Base-by-base conservation (phyloP, 768 basidiomycete species). In the Suillus hirtellus region DNA sequence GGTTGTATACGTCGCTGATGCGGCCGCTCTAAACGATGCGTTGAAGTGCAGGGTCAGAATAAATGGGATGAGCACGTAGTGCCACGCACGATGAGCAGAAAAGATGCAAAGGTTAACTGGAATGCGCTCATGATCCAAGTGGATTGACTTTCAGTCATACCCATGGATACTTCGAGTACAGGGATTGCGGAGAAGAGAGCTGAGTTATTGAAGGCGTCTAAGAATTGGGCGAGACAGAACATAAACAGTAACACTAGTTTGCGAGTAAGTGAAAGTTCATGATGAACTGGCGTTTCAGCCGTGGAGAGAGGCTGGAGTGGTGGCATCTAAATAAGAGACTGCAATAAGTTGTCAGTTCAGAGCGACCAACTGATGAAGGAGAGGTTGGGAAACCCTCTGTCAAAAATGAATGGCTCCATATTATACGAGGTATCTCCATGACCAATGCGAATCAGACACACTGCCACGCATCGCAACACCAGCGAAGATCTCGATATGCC, bases 51-150 rank as follows among this genome's bases (percentile, higher is more conserved):
- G 4, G 17, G 10, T 11, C 10, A 53, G 17, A 53, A 34, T 19
- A 5, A 35, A 24, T 60, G 15, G 62, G 14, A 62, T 64, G 65
- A 60, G 69, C 60, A 50, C n/a, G n/a, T n/a, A n/a, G n/a, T n/a
- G n/a, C n/a, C n/a, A n/a, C 76, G 37, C 64, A 77, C 75, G 40
- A 75, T 63, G 63, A 79, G 72, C 19, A 78, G 68, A 59, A 82
- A 76, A 3, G 82, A 73, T 11, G 82, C 78, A 68, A 82, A 84
- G 2, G 73, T 77, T 15, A 76, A 64, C 40, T 80, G 73, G 64
- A 78, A 82, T 12, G 79, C 80, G 47, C 78, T 76, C 24, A 80
- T 68, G 5, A 82, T 61, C 81, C 82, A 83, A 40, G 75, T 73
- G 27, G 68, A 69, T 58, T 72, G 63, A 38, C 62, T 70, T 56